Base-by-base conservation (phyloP, 2,329 filamentous ascomycete species). In the Pseudogymnoascus sp. region DNA sequence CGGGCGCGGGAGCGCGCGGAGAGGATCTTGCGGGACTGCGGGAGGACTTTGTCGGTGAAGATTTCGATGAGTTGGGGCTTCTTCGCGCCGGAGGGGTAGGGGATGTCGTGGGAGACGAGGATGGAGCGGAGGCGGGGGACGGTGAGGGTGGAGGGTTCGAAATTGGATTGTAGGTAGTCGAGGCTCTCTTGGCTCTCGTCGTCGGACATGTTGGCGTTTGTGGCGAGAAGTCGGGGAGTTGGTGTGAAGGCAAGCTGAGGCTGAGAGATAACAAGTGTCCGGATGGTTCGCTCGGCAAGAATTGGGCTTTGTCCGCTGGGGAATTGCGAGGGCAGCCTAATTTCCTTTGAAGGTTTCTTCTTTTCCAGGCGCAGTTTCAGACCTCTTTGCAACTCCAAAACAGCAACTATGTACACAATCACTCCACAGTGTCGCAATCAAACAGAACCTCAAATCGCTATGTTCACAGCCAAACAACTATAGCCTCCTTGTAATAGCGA, bases 51-150 rank as follows among this genome's bases (percentile, higher is more conserved):
- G 34, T 89, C 81, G 73, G 89, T 87, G 77, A 99, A 92, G 57
- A 98, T 85, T 6, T 90, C 86, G 66, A 99, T 82, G 21, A 99
- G 85, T 73, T 96, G 89, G 0, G 86, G 80, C 79, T 99, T 99
- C 79, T 98, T 99, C 11, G 95, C 92, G 4, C 88, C 93, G 0
- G 91, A 88, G 4, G 93, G 89, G 74, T 96, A 98, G 39, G 86
- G 79, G 72, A 98, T 81, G 74, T 92, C 90, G 78, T 99, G 91
- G 68, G 87, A 89, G 72, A 98, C 90, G 65, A 99, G 85, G 69
- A 98, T 96, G 60, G 90, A 93, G 71, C 95, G 90, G 70, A 99
- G 81, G 54, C 90, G 89, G 28, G 95, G 92, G 61, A 98, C 87
- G 1, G 92, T 98, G 68, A 98, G 84, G 68, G 84, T 85, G 73